These are phyloP conservation scores for Ustilago tritici DNA, from an alignment of 1,284 basidiomycete species.

Conservation along the genomic window DNA sequence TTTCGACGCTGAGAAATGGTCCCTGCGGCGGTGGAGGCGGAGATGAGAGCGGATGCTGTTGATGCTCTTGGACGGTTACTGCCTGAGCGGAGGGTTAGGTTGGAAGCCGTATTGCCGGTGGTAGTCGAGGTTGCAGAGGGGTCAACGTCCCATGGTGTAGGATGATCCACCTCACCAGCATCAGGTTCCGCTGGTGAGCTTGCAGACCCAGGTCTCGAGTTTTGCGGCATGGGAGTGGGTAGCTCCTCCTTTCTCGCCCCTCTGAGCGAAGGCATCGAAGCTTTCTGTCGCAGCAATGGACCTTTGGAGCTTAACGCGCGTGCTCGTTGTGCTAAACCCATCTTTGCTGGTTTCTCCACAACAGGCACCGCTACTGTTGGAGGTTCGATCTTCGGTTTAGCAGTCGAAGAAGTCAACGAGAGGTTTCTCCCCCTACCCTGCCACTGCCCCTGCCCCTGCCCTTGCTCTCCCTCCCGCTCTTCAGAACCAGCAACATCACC, in stretches of 20 bases:
- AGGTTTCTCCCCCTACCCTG: conserved; percentile 7
- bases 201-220: conserved; percentile 18
- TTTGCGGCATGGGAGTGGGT: conserved; percentile 1
- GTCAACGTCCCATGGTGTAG: conserved; percentile 30
- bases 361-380: neutral
- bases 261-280: conserved; percentile 40
- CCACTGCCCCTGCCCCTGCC: neutral
- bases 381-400: conserved; percentile 7
- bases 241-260: conserved; percentile 30
- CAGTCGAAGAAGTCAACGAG: conserved; percentile 6
- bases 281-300: conserved; percentile 37
- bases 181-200: conserved; percentile 8
- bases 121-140: neutral
- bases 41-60: conserved; percentile 40
- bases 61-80: conserved; percentile 38
- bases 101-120: conserved; percentile 3
- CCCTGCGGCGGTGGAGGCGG: conserved; percentile 28
- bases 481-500: conserved; percentile 21
- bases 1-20: conserved; percentile 59
- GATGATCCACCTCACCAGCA: conserved; percentile 15
- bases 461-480: neutral
- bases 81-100: conserved; percentile 9
- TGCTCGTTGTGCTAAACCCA: conserved; percentile 43
- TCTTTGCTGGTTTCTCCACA: conserved; percentile 29
- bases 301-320: conserved; percentile 47